Base-by-base conservation (phyloP, 257 asterid species). In the Prunella vulgaris region DNA sequence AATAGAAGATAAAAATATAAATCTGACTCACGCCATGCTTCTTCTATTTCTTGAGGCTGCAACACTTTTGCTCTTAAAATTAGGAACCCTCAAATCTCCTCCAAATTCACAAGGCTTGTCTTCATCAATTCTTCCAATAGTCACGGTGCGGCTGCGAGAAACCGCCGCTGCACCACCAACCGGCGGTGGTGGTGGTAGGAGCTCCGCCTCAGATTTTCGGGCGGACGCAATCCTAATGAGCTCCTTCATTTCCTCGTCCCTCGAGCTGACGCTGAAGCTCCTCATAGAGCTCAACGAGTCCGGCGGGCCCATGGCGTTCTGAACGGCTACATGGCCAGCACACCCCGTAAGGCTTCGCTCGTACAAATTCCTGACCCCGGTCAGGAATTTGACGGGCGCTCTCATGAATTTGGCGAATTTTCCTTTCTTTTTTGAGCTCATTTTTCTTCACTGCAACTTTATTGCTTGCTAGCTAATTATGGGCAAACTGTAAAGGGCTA, bases 121-220 rank as follows among this genome's bases (percentile, higher is more conserved):
- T 75, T 89, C 96, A 58, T 87, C 96, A 17, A 89, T 89, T 75
- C 86, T 66, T 4, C 90, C 90, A 56, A 87, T 51, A 3, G 72
- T 66, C 0, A 81, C 83, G 10, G 81, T 80, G 2, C 74, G 87
- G 75, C 90, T 84, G 37, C 78, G 76, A 3, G 52, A 13, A 32
- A 70, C 62, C 27, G 12, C 30, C 87, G 83, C 54, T 58, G 22
- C n/a, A n/a, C n/a, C n/a, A n/a, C n/a, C 5, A 40, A 56, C 25
- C 12, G 60, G 52, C 8, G 32, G n/a, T 17, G 20, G 13, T 30
- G 65, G 13, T 1, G 70, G 73, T 60, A 58, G 80, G 69, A 57
- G 70, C 59, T 58, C 78, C 60, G 52, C 52, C 52, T 3, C 52
- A 13, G 52, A 14, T 13, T 58, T 60, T 21, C 78, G 78, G 0